Percentiles rank a stretch among this genome's conserved stretches.
phyloP scores from a whole-genome alignment of 2,329 filamentous ascomycete genomes.

The Aspergillus pseudoglaucus region DNA sequence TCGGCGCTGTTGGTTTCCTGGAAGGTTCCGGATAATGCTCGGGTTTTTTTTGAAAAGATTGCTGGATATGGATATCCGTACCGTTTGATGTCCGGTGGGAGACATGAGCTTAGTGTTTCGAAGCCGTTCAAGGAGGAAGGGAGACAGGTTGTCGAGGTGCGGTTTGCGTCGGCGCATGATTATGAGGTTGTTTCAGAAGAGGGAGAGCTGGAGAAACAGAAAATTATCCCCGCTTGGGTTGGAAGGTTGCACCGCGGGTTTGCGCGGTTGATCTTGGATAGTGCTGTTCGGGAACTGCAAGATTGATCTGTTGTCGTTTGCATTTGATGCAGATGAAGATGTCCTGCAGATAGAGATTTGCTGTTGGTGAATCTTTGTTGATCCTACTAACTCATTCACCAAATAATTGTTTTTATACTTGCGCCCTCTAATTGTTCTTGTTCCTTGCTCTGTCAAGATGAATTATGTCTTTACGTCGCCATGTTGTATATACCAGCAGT shows the following conservation, averaged over 20 bases:
- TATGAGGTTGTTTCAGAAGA: conserved; percentile 18
- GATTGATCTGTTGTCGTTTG: neutral
- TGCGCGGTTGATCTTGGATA: conserved; percentile 19
- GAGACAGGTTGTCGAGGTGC: conserved; percentile 17
- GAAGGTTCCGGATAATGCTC: conserved; percentile 12
- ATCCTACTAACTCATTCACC: too few relatives aligned
- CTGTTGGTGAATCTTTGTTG: neutral
- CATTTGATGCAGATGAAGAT: too few relatives aligned
- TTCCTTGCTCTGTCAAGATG: too few relatives aligned
- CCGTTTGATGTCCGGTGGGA: conserved; percentile 19
- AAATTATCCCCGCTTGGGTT: conserved; percentile 18
- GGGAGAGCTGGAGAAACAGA: conserved; percentile 13
- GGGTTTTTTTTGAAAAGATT: conserved; percentile 21
- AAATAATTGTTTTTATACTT: too few relatives aligned
- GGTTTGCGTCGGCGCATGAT: conserved; percentile 21
- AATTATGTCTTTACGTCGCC: too few relatives aligned
- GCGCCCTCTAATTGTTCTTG: too few relatives aligned
- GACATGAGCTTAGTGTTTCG: conserved; percentile 22
- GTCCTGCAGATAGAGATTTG: too few relatives aligned
- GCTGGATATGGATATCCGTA: conserved; percentile 24
- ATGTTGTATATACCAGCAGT: too few relatives aligned
- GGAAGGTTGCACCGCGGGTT: conserved; percentile 20
- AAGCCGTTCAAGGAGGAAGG: conserved; percentile 13
- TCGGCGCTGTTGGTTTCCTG: conserved; percentile 16
- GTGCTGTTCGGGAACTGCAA: conserved; percentile 13